A percentile compares a stretch with the other conserved stretches of the same genome.
Evolutionary conservation across 2,329 filamentous ascomycete genomes (phyloP).

Genomic region (Pseudomassariella vexata): DNA sequence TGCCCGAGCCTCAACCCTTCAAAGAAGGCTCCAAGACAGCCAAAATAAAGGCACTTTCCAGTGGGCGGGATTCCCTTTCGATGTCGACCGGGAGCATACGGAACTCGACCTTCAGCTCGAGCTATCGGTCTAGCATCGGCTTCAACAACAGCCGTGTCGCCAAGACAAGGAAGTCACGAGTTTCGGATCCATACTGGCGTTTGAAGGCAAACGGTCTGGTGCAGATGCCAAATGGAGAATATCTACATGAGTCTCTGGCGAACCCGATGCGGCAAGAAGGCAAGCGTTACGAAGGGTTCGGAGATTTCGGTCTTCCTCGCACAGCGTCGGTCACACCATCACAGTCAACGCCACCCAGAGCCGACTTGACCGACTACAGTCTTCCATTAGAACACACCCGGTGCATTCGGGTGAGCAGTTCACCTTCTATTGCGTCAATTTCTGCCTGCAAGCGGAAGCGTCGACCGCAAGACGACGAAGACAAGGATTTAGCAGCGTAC

Average conservation of each 20-base stretch:
- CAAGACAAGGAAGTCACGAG: constrained; percentile 19
- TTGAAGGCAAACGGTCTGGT: constrained; percentile 34
- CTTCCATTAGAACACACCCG: constrained; percentile 2
- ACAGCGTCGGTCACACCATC: constrained; percentile 12
- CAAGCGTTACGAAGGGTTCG: constrained; percentile 30
- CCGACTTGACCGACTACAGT: constrained; percentile 7
- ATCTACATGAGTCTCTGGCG: constrained; percentile 45
- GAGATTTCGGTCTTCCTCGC: constrained; percentile 28
- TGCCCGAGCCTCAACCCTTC: constrained; percentile 15
- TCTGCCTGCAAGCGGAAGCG: constrained; percentile 20
- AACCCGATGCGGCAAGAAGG: constrained; percentile 36
- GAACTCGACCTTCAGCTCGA: constrained; percentile 26
- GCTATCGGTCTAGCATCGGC: constrained; percentile 25
- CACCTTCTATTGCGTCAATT: constrained; percentile 13
- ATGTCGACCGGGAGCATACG: constrained; percentile 23
- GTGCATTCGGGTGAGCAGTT: constrained; percentile 11
- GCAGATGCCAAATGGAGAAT: constrained; percentile 47
- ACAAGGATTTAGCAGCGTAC: constrained; percentile 16
- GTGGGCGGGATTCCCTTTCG: constrained; percentile 20
- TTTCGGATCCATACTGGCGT: constrained; percentile 29
- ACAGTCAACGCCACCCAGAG: constrained; percentile 10
- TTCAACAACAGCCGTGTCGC: constrained; percentile 25
- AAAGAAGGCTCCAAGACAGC: constrained; percentile 25
- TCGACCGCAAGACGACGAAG: constrained; percentile 7
- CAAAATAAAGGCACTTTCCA: constrained; percentile 19